Base-by-base conservation (phyloP, 2,329 filamentous ascomycete genomes). In the Arthrobotrys entomopaga region DNA sequence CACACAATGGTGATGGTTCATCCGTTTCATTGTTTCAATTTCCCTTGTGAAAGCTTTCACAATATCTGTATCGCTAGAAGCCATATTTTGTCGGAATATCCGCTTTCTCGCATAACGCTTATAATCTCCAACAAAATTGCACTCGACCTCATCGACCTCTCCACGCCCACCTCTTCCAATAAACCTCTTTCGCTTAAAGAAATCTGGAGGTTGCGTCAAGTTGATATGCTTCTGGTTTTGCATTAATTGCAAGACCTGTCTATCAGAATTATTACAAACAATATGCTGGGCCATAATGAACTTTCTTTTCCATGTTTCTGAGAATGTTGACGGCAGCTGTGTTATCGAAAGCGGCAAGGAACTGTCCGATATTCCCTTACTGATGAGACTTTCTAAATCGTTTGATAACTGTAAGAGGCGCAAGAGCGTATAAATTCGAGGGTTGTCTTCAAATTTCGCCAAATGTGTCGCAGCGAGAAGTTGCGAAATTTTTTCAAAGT, bases 401-500 rank as follows among this genome's bases (percentile, higher is more conserved):
- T 77, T 52, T 8, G 80, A 60, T 2, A 70, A 49, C 3, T 76
- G 74, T 5, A 81, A 79, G 0, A 52, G 74, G 0, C 79, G 77
- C n/a, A 81, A 71, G 5, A 80, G 61, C 42, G 78, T 79, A 52
- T 80, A 80, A 15, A 77, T 78, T 34, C 79, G 72, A 1, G 79
- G 80, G 15, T 11, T 29, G 5, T 24, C 13, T 4, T 53, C 22
- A 16, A 53, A 53, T 29, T 2, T 26, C 15, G 20, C 20, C 49
- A 20, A 53, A 7, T 53, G 8, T 5, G 49, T 53, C 6, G 3
- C 7, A 11, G 7, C 19, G 6, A 53, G 20, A 11, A 53, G 49
- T 29, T n/a, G 49, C 7, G 20, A 22, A 29, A 53, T 53, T 11
- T 2, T n/a, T 4, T 53, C 49, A 29, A 53, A 53, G 7, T 53